Evolutionary conservation across 2,329 filamentous ascomycete species (phyloP), one percentile per base, ranked within the genome.

Genomic region (Cladosporium sp.): DNA sequence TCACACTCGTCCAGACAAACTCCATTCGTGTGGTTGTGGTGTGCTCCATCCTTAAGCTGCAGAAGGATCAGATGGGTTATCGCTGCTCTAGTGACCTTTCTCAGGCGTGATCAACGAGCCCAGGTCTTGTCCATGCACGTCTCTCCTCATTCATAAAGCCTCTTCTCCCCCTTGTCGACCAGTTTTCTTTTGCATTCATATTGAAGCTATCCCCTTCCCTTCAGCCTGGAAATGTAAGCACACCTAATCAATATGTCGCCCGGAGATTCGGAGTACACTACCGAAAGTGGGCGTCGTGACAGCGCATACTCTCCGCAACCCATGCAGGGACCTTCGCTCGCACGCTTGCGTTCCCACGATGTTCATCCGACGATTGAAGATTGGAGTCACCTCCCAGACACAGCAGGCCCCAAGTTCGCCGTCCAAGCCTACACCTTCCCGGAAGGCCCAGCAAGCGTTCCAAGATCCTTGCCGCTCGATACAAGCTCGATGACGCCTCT

Each of bases 231-330:
- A n/a, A 36, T 36, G 13, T 17, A 36, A 36, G 32, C 9, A n/a
- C 9, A 15, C 22, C 4, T 27, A 27, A 9, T 9, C 22, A 36
- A n/a, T 32, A 48, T 48, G 45, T 41, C 45, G 37, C 37, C 34
- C 12, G 32, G 30, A 24, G 19, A 32, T 37, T 48, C 37, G 27
- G 45, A 48, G 22, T 32, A 41, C 29, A 32, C 20, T 48, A 41
- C 45, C 45, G 45, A 32, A 48, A 48, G 45, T 48, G 45, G 45
- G 45, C 45, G 37, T 34, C 24, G 45, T 48, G 45, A 40, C 45
- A 48, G 45, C 45, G 45, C 45, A 48, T 41, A 24, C 39, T 41
- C 39, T 41, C 39, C 39, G 13, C 39, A 41, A 12, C 11, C 9
- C 36, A 48, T 40, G 45, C 45, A 48, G 45, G 45, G 45, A 34